Percentiles rank a stretch among this genome's conserved stretches.
Conservation (phyloP, 1,284 basidiomycete genomes). For the Austropuccinia psidii region DNA sequence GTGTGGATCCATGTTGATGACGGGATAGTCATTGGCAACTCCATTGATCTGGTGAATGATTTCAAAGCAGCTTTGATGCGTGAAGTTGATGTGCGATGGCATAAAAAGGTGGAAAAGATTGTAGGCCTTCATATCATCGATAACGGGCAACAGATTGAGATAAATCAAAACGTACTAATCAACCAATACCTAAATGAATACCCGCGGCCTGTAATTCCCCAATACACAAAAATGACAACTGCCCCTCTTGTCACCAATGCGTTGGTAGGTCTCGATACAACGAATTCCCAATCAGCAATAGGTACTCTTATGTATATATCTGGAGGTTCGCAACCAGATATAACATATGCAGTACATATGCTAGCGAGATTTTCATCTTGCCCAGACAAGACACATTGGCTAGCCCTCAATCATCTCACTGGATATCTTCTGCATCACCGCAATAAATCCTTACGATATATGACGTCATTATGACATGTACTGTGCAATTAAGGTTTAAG, state of each 20-base stretch:
- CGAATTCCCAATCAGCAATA: background rate
- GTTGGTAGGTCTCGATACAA: background rate
- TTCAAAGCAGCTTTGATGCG: background rate
- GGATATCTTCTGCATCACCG: background rate
- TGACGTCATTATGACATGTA: background rate
- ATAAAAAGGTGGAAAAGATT: background rate
- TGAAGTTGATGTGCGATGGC: background rate
- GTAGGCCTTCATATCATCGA: background rate
- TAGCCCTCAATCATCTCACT: background rate
- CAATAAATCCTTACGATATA: background rate
- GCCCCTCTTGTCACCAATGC: background rate
- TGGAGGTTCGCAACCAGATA: background rate
- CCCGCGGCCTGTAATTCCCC: background rate
- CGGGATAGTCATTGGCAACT: background rate
- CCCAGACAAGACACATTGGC: background rate
- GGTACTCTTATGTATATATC: conserved; percentile 1
- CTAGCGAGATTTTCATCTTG: background rate
- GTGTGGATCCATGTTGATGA: too few relatives aligned
- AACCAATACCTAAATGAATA: background rate
- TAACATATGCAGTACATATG: background rate
- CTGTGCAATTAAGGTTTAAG: too few relatives aligned
- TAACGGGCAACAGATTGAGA: background rate
- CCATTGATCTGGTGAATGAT: background rate
- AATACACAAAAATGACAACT: background rate
- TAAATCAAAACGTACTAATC: background rate